Percentiles rank a stretch among this genome's conserved stretches.
These are phyloP conservation scores for Trypanosomatidae sp. DNA, from an alignment of 208 protist species.

Conservation along the genomic window DNA sequence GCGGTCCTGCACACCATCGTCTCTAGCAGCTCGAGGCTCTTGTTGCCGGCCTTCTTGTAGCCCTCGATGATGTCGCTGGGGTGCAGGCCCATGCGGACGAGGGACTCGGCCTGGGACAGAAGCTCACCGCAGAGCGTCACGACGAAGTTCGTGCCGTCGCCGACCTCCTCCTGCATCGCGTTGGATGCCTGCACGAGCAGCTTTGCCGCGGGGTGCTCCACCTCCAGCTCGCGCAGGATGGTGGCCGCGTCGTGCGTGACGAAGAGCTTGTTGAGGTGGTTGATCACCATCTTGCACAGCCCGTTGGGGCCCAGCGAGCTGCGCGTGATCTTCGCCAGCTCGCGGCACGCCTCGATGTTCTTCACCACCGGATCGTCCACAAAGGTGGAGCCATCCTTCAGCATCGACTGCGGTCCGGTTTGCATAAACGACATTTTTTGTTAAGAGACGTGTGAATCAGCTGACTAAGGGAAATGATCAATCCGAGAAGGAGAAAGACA, in stretches of 20 bases:
- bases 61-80: slow-evolving; percentile 98
- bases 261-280: slow-evolving; percentile 99
- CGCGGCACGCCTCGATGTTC: slow-evolving; percentile 98
- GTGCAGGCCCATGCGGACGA: slow-evolving; percentile 98
- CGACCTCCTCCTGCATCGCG: slow-evolving; percentile 98
- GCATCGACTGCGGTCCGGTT: slow-evolving; percentile 79
- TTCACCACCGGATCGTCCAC: slow-evolving; percentile 97
- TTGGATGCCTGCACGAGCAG: slow-evolving; percentile 99
- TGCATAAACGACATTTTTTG: slow-evolving; percentile 93
- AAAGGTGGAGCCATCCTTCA: slow-evolving; percentile 91
- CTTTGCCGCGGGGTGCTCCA: slow-evolving; percentile 99
- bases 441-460: neutral
- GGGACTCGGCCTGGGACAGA: slow-evolving; percentile 96
- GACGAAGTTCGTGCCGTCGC: slow-evolving; percentile 99
- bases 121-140: slow-evolving; percentile 98
- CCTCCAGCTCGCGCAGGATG: slow-evolving; percentile 99
- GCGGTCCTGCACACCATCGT: slow-evolving; percentile 58
- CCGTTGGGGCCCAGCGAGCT: slow-evolving; percentile 99
- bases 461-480: too few species aligned
- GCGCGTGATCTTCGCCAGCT: slow-evolving; percentile 96
- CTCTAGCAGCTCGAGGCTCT: slow-evolving; percentile 92
- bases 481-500: too few species aligned
- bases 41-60: slow-evolving; percentile 95
- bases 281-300: slow-evolving; percentile 99
- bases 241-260: slow-evolving; percentile 99